These are phyloP conservation scores for Aspergillus calidoustus DNA, from an alignment of 2,329 filamentous ascomycete species.

Conservation along the genomic window DNA sequence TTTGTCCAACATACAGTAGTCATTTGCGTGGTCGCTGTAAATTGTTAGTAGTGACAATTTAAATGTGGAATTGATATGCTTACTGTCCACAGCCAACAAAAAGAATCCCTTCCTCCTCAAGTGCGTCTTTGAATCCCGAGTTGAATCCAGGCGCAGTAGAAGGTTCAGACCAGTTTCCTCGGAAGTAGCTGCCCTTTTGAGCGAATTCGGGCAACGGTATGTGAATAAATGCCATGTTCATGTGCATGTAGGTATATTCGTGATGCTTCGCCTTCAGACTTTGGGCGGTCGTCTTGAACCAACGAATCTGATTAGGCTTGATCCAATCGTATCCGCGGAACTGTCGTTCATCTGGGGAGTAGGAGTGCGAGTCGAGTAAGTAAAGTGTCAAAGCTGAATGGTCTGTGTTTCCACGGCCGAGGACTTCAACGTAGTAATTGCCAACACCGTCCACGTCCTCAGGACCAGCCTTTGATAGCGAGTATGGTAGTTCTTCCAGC, in stretches of 20 bases:
- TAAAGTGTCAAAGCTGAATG: conserved; percentile 96
- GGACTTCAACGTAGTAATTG: conserved; percentile 91
- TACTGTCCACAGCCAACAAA: conserved; percentile 92
- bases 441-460: conserved; percentile 85
- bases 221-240: conserved; percentile 96
- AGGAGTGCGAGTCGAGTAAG: conserved; percentile 88
- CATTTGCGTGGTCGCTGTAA: conserved; percentile 85
- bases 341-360: conserved; percentile 84
- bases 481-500: conserved; percentile 85
- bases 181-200: conserved; percentile 60
- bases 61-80: conserved; percentile 42
- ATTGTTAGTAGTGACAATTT: conserved; percentile 25
- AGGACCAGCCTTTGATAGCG: conserved; percentile 81
- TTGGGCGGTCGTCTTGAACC: conserved; percentile 83
- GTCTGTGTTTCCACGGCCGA: conserved; percentile 75
- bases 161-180: conserved; percentile 78
- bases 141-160: conserved; percentile 90
- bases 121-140: conserved; percentile 86
- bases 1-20: conserved; percentile 81
- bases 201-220: conserved; percentile 92
- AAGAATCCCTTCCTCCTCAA: conserved; percentile 82
- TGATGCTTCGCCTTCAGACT: conserved; percentile 76
- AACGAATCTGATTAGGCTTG: conserved; percentile 89
- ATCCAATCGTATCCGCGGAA: conserved; percentile 98
- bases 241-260: conserved; percentile 87